These are phyloP conservation scores for Aspergillus tanneri DNA, from an alignment of 2,329 filamentous ascomycete genomes.

Conservation along the genomic window DNA sequence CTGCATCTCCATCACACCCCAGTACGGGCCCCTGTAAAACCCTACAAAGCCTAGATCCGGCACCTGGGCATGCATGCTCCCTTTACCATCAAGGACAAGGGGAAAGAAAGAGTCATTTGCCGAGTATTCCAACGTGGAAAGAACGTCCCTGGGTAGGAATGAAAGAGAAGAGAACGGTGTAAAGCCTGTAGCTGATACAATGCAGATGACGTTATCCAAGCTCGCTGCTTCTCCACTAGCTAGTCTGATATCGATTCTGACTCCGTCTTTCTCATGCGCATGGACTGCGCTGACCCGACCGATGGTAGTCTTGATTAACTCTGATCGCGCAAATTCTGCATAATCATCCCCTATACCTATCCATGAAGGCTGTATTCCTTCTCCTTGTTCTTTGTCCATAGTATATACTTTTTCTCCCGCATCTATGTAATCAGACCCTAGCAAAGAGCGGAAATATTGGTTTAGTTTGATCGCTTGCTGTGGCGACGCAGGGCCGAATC, in stretches of 20 bases:
- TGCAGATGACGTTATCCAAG: constrained; percentile 60
- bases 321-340: constrained; percentile 68
- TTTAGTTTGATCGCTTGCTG: constrained; percentile 59
- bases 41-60: constrained; percentile 74
- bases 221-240: constrained; percentile 36
- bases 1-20: constrained; percentile 87
- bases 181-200: constrained; percentile 76
- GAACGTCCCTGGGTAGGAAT: constrained; percentile 61
- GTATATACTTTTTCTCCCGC: constrained; percentile 35
- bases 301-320: constrained; percentile 54
- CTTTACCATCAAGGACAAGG: constrained; percentile 66
- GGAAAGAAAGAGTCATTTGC: constrained; percentile 57
- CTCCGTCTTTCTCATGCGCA: constrained; percentile 1
- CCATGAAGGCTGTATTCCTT: constrained; percentile 58
- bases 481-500: constrained; percentile 62
- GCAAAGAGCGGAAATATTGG: constrained; percentile 43
- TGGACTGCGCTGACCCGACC: constrained; percentile 39
- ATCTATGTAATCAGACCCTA: constrained; percentile 49
- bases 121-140: constrained; percentile 59
- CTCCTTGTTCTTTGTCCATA: constrained; percentile 36
- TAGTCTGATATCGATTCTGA: constrained; percentile 40
- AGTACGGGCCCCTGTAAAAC: constrained; percentile 81
- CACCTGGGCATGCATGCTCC: constrained; percentile 60
- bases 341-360: constrained; percentile 72
- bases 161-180: constrained; percentile 62